These are phyloP conservation scores for Falciphora oryzae DNA, from an alignment of 2,329 filamentous ascomycete genomes.

Conservation along the genomic window DNA sequence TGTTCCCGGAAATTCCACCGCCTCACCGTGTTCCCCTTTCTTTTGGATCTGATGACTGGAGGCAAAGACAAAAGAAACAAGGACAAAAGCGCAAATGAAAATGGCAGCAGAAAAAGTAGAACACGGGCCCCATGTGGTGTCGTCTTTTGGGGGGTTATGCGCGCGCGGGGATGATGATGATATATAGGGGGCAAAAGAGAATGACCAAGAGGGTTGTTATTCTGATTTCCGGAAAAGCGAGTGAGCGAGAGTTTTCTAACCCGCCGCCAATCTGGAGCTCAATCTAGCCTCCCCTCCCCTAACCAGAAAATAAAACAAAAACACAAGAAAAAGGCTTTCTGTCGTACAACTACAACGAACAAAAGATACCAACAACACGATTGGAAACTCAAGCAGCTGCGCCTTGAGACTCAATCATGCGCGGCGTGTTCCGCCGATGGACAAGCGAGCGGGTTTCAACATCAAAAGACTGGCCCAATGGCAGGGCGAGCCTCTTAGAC, in stretches of 20 bases:
- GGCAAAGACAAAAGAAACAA: background rate
- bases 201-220: background rate
- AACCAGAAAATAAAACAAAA: background rate
- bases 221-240: background rate
- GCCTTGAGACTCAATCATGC: constrained; percentile 1
- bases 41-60: background rate
- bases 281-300: background rate
- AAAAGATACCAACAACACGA: background rate
- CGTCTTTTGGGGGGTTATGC: background rate
- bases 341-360: constrained; percentile 2
- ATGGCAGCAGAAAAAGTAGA: background rate
- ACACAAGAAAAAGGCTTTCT: background rate
- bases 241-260: background rate
- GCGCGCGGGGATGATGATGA: background rate
- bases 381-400: background rate
- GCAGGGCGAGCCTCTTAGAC: background rate
- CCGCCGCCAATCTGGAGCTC: background rate
- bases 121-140: background rate
- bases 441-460: background rate
- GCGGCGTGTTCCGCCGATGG: background rate
- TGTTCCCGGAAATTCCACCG: background rate
- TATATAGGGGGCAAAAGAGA: background rate
- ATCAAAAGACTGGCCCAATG: constrained; percentile 3
- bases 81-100: background rate
- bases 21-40: background rate